Conservation (phyloP, 169 alveolate species). For the Perkinsus marinus region DNA sequence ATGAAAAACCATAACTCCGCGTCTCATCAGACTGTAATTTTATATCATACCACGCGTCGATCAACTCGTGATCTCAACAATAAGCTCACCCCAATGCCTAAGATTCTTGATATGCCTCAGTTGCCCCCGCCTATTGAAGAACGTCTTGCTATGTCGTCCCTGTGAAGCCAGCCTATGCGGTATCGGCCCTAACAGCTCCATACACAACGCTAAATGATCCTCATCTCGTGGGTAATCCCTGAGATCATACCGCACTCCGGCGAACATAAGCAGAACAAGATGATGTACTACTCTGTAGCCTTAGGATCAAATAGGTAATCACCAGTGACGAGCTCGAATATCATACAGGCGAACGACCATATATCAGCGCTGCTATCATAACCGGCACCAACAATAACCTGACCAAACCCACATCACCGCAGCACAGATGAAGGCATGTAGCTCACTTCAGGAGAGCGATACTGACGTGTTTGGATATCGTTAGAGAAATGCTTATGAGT, state of each 20-base stretch:
- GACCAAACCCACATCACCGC: not conserved
- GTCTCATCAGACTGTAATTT: too few relatives aligned
- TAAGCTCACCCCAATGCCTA: slow-evolving; percentile 32
- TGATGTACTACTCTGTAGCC: slow-evolving; percentile 52
- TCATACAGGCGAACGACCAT: slow-evolving; percentile 95
- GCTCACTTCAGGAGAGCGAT: slow-evolving; percentile 92
- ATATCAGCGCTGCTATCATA: slow-evolving; percentile 89
- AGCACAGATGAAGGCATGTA: not conserved
- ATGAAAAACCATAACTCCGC: too few relatives aligned
- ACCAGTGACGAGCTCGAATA: slow-evolving; percentile 94
- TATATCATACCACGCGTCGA: too few relatives aligned
- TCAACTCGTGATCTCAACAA: too few relatives aligned
- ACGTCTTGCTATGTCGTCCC: slow-evolving; percentile 26
- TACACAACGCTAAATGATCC: slow-evolving; percentile 79
- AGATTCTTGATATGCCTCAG: slow-evolving; percentile 47
- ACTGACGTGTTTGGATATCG: slow-evolving; percentile 92
- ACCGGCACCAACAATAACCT: slow-evolving; percentile 75
- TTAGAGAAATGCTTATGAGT: slow-evolving; percentile 83
- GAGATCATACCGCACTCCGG: not conserved
- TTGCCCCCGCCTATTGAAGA: slow-evolving; percentile 48
- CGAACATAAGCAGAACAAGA: slow-evolving; percentile 36
- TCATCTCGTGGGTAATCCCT: slow-evolving; percentile 65
- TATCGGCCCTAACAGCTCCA: slow-evolving; percentile 70
- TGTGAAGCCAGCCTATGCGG: not conserved
- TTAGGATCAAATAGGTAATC: slow-evolving; percentile 94